These are phyloP conservation scores for Podospora appendiculata DNA, from an alignment of 495 filamentous ascomycete species.

Conservation along the genomic window DNA sequence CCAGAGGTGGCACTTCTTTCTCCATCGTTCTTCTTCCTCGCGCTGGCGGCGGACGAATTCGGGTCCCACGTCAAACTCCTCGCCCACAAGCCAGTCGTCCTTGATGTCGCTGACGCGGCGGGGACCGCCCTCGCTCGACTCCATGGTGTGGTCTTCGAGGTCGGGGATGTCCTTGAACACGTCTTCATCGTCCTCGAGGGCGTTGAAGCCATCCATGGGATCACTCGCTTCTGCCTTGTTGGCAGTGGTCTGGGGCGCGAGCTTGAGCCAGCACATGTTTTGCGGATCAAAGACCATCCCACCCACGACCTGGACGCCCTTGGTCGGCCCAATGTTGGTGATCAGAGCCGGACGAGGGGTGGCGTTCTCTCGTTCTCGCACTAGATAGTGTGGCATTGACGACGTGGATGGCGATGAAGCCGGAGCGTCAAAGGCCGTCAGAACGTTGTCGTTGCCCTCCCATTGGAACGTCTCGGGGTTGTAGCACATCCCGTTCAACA, in stretches of 20 bases:
- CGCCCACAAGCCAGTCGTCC: conserved; percentile 78
- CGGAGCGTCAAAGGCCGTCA: conserved; percentile 63
- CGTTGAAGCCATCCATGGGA: conserved; percentile 69
- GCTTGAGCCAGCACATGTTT: conserved; percentile 91
- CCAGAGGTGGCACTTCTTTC: conserved; percentile 77
- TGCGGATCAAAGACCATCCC: conserved; percentile 97
- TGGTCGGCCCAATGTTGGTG: conserved; percentile 66
- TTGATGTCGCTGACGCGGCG: conserved; percentile 46
- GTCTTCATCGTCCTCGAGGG: conserved; percentile 57
- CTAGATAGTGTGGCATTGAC: conserved; percentile 37
- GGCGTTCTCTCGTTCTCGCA: conserved; percentile 44
- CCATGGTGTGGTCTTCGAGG: conserved; percentile 40
- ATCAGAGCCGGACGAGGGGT: conserved; percentile 88
- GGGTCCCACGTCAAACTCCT: conserved; percentile 96
- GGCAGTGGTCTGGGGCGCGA: conserved; percentile 33
- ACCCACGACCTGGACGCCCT: conserved; percentile 82
- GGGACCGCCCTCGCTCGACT: conserved; percentile 25
- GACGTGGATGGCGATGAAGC: conserved; percentile 39
- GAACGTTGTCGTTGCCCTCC: conserved; percentile 90
- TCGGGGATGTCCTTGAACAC: conserved; percentile 50
- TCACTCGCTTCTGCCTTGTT: conserved; percentile 32
- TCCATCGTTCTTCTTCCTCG: conserved; percentile 89
- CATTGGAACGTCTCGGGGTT: conserved; percentile 78
- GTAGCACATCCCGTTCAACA: conserved; percentile 89
- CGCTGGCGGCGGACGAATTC: conserved; percentile 83